Evolutionary conservation across 2,329 filamentous ascomycete genomes (phyloP).

Genomic region (Bertia moriformis): DNA sequence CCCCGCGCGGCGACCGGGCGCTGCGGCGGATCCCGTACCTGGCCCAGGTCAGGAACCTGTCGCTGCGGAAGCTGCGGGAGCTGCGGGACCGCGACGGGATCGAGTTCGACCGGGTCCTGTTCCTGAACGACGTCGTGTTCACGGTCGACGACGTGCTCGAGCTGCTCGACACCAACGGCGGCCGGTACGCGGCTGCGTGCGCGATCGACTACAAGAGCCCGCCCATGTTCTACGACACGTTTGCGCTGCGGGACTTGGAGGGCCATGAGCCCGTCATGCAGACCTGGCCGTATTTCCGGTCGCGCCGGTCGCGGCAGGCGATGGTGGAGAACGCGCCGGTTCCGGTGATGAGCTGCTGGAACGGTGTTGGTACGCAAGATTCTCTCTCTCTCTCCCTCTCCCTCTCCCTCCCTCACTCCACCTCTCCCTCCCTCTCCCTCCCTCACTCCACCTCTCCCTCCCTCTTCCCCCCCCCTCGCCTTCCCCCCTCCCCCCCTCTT

Average conservation of each 20-base stretch:
- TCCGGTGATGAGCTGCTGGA: constrained; percentile 41
- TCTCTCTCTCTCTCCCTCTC: no score
- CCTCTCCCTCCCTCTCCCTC: no score
- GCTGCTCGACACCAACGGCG: constrained; percentile 39
- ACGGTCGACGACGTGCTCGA: constrained; percentile 38
- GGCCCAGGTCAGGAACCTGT: constrained; percentile 46
- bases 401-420: no score
- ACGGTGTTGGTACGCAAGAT: constrained; percentile 25
- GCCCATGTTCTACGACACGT: constrained; percentile 45
- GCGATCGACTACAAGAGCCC: constrained; percentile 41
- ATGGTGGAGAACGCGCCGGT: constrained; percentile 32
- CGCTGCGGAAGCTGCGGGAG: constrained; percentile 41
- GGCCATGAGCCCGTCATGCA: constrained; percentile 34
- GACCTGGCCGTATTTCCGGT: constrained; percentile 45
- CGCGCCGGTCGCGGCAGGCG: constrained; percentile 31
- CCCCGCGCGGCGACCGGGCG: constrained; percentile 34
- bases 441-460: no score
- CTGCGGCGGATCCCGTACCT: constrained; percentile 57
- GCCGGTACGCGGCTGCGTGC: constrained; percentile 46
- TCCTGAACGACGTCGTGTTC: constrained; percentile 50
- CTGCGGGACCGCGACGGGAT: constrained; percentile 31
- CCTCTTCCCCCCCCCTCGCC: no score
- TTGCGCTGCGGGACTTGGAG: constrained; percentile 38
- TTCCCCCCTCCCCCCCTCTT: no score
- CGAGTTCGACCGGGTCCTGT: constrained; percentile 42